These are phyloP conservation scores for Phytophthora cactorum DNA, from an alignment of 352 stramenopile species.

Conservation along the genomic window DNA sequence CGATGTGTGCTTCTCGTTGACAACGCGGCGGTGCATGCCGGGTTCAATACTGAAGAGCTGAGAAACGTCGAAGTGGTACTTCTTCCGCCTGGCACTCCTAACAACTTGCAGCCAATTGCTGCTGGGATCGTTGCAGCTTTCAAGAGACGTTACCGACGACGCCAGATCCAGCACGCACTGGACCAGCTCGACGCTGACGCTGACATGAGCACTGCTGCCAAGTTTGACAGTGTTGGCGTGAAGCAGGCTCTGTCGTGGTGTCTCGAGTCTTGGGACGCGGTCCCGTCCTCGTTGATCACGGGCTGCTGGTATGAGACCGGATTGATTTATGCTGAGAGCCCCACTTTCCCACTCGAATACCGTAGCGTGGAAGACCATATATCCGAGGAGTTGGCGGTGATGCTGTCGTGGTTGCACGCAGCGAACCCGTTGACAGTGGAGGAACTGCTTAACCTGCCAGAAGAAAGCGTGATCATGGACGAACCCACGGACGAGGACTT, in stretches of 20 bases:
- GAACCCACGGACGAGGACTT: slow-evolving; percentile 39
- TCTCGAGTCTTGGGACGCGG: slow-evolving; percentile 28
- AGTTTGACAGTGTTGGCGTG: slow-evolving; percentile 30
- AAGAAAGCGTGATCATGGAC: slow-evolving; percentile 37
- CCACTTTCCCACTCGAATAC: slow-evolving; percentile 1
- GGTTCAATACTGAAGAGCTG: slow-evolving; percentile 20
- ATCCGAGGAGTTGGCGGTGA: slow-evolving; percentile 29
- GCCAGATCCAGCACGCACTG: slow-evolving; percentile 34
- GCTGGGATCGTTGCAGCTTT: slow-evolving; percentile 32
- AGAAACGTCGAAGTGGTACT: slow-evolving; percentile 35
- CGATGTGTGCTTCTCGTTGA: slow-evolving; percentile 41
- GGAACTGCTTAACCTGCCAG: slow-evolving; percentile 32
- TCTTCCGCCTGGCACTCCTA: slow-evolving; percentile 20
- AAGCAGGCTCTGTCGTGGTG: slow-evolving; percentile 36
- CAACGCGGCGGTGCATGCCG: slow-evolving; percentile 30
- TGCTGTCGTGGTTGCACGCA: slow-evolving; percentile 33
- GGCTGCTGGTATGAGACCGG: slow-evolving; percentile 29
- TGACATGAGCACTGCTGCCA: slow-evolving; percentile 16
- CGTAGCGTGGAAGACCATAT: slow-evolving; percentile 15
- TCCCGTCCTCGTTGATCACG: slow-evolving; percentile 22
- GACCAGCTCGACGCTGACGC: slow-evolving; percentile 34
- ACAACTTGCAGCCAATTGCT: slow-evolving; percentile 31
- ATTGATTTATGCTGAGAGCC: slow-evolving; percentile 10
- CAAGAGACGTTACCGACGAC: slow-evolving; percentile 37
- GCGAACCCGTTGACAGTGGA: slow-evolving; percentile 26